Base-by-base conservation (phyloP, 139 green algal genomes). In the Tetradesmus obliquus region DNA sequence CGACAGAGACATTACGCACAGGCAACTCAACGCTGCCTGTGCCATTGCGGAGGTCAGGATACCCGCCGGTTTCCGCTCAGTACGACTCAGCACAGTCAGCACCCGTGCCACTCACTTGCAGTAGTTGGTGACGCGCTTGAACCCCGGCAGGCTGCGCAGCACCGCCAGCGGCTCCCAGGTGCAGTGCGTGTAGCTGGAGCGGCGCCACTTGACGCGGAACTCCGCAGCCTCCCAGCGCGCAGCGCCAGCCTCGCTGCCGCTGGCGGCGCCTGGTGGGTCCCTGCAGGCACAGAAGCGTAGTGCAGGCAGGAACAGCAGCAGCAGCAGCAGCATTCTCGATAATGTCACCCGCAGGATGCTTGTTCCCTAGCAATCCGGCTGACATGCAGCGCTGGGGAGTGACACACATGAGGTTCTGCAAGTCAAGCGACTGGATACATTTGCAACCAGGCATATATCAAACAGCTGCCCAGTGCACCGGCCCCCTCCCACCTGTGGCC, bases 101-200 rank as follows among this genome's bases (percentile, higher is more conserved):
- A 79, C 53, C 3, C 13, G 8, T 15, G n/a, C 94, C 57, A 95
- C 84, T 79, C 93, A 95, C 84, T 95, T 96, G 58, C 98, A 98
- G 96, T 99, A 99, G 94, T 99, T 99, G 54, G 96, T 54, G 10
- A 99, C 94, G 7, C 97, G 96, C 96, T 99, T 99, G 96, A 95
- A 98, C 32, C 98, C 98, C 0, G 86, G 82, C 91, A 98, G 93
- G 90, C 95, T 88, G 58, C 84, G 90, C 66, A 99, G 96, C 1
- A 93, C 94, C 0, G 88, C 83, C 0, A 93, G 91, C 5, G 62
- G 85, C 60, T 99, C 96, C 98, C 98, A 99, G 74, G 92, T 94
- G 94, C 93, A 97, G 95, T 99, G 97, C 66, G 97, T 97, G 96
- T 99, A 97, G 32, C 94, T 95, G 87, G 93, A 95, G 24, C 96